These are phyloP conservation scores for Penicillium sp. DNA, from an alignment of 2,329 filamentous ascomycete species.

Conservation along the genomic window DNA sequence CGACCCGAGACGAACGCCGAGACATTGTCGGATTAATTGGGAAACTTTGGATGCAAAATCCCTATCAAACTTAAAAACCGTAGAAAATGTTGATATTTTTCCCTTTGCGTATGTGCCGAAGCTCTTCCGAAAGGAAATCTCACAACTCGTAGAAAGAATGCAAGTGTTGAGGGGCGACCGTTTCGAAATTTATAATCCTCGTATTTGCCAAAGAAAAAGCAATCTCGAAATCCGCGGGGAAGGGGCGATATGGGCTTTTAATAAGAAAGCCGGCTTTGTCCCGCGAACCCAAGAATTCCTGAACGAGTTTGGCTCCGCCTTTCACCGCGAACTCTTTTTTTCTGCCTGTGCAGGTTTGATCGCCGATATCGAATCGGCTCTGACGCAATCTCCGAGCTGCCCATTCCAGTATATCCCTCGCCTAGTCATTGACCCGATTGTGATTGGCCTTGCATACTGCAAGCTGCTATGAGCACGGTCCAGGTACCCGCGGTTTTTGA, in stretches of 20 bases:
- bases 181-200: no score
- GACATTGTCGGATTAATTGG: conserved; percentile 29
- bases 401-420: not conserved
- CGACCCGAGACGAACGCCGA: conserved; percentile 37
- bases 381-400: conserved; percentile 2
- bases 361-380: conserved; percentile 1
- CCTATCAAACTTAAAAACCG: conserved; percentile 2
- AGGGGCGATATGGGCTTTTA: not conserved
- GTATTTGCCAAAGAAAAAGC: not conserved
- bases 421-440: no score
- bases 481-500: conserved; percentile 43
- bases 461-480: no score
- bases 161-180: no score
- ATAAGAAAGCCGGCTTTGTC: not conserved
- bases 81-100: not conserved
- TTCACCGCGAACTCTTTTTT: conserved; percentile 1
- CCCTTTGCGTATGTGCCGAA: not conserved
- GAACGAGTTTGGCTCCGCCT: conserved; percentile 14
- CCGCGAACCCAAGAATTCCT: conserved; percentile 9
- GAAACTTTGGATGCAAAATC: not conserved
- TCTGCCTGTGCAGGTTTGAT: conserved; percentile 3
- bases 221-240: not conserved
- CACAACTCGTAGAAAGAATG: no score
- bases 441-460: no score
- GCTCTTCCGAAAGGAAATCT: no score